phyloP scores from a whole-genome alignment of 2,329 filamentous ascomycete species.

The Fusarium haematococcum region DNA sequence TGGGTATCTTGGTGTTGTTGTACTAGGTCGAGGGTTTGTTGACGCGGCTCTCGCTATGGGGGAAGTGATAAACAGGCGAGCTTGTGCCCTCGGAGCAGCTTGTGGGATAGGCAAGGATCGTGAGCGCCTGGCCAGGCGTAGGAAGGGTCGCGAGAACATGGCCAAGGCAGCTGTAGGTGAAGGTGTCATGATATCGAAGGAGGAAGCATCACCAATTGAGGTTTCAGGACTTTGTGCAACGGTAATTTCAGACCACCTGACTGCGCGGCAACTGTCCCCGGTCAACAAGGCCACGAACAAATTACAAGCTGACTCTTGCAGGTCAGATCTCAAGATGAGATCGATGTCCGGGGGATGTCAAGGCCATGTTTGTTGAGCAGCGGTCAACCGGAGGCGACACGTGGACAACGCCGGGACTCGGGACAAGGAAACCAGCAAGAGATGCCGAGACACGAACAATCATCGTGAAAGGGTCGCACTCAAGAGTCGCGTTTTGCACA shows the following conservation, averaged over 20 bases:
- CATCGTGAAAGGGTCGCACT: constrained; percentile 30
- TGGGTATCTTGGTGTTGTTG: constrained; percentile 9
- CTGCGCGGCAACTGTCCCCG: not conserved
- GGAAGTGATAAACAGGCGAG: constrained; percentile 21
- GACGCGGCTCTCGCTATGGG: not conserved
- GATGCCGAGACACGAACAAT: constrained; percentile 32
- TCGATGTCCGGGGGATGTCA: constrained; percentile 8
- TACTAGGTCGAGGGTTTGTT: not conserved
- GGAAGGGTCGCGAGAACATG: constrained; percentile 32
- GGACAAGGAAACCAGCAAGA: constrained; percentile 1
- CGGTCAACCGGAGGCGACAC: constrained; percentile 30
- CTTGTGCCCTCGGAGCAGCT: constrained; percentile 19
- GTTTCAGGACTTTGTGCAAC: not conserved
- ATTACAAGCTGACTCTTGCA: constrained; percentile 25
- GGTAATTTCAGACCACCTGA: not conserved
- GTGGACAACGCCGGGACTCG: constrained; percentile 18
- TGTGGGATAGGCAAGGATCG: constrained; percentile 12
- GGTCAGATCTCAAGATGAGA: constrained; percentile 9
- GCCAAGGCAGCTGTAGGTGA: not conserved
- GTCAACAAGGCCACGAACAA: not conserved
- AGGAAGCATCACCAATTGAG: constrained; percentile 20
- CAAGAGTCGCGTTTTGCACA: not conserved
- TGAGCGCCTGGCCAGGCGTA: constrained; percentile 25
- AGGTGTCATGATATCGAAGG: not conserved
- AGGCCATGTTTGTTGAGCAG: constrained; percentile 18